Conservation (phyloP, 352 stramenopile species). For the Globisporangium carolinianum region DNA sequence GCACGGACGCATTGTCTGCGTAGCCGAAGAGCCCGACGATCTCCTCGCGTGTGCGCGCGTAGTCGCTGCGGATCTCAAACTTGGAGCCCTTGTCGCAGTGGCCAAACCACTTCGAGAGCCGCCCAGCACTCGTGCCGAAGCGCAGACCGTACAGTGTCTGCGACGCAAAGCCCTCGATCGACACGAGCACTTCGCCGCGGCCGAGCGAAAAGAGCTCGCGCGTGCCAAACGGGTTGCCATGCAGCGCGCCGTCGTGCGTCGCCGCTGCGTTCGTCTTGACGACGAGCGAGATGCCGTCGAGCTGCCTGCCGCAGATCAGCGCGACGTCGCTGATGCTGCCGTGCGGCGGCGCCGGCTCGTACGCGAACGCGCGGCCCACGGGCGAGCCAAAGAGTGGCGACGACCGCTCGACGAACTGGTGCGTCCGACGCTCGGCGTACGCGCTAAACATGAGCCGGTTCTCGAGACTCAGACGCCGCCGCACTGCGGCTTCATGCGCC, state of each 20-base stretch:
- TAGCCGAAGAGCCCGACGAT: conserved; percentile 68
- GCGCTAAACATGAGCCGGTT: conserved; percentile 68
- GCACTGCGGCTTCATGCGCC: conserved; percentile 49
- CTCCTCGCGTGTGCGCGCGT: conserved; percentile 40
- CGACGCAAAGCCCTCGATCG: conserved; percentile 64
- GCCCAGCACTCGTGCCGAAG: conserved; percentile 44
- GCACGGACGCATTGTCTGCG: conserved; percentile 52
- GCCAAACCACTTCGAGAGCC: conserved; percentile 75
- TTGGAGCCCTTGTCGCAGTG: conserved; percentile 59
- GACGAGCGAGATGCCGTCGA: conserved; percentile 56
- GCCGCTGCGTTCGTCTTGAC: conserved; percentile 45
- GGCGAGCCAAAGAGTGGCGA: conserved; percentile 37
- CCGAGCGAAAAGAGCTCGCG: conserved; percentile 52
- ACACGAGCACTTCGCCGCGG: conserved; percentile 50
- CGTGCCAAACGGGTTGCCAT: conserved; percentile 66
- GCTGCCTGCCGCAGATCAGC: conserved; percentile 64
- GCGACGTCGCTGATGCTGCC: conserved; percentile 58
- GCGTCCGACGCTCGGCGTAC: conserved; percentile 56
- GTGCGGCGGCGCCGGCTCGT: conserved; percentile 59
- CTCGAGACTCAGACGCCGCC: conserved; percentile 49
- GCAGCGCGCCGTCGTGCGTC: conserved; percentile 38
- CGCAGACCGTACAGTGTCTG: conserved; percentile 63
- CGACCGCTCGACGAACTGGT: conserved; percentile 57
- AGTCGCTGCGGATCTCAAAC: conserved; percentile 61
- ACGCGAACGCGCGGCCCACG: conserved; percentile 38